These are phyloP conservation scores for Hyaloperonospora brassicae DNA, from an alignment of 352 stramenopile species.

Conservation along the genomic window DNA sequence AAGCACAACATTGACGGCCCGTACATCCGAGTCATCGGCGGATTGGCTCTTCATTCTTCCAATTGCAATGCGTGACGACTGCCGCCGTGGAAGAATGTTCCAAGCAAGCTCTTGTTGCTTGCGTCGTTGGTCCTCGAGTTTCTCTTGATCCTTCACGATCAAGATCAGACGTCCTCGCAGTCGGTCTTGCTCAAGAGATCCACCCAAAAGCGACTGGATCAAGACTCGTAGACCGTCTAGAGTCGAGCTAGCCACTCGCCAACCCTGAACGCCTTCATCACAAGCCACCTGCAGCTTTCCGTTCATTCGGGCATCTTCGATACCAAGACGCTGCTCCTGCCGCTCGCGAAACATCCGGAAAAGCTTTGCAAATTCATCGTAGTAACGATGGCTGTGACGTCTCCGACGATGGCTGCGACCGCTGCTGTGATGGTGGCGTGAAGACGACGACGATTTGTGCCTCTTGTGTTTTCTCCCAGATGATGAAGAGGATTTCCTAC, in stretches of 20 bases:
- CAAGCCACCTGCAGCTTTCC: constrained; percentile 24
- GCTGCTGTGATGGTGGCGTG: constrained; percentile 44
- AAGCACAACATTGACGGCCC: constrained; percentile 5
- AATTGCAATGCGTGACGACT: constrained; percentile 80
- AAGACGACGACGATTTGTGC: constrained; percentile 59
- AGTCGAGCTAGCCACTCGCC: constrained; percentile 66
- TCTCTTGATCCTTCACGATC: constrained; percentile 75
- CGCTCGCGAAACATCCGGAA: constrained; percentile 43
- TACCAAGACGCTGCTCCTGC: constrained; percentile 44
- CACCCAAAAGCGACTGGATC: constrained; percentile 43
- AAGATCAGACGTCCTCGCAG: constrained; percentile 63
- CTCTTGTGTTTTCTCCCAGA: constrained; percentile 63
- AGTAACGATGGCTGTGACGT: constrained; percentile 49
- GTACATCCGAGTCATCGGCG: constrained; percentile 43
- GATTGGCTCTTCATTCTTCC: constrained; percentile 66
- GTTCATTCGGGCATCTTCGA: constrained; percentile 50
- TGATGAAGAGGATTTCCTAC: constrained; percentile 50
- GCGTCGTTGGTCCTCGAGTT: constrained; percentile 45
- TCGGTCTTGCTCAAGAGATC: constrained; percentile 71
- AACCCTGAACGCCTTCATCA: constrained; percentile 47
- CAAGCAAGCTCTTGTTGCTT: constrained; percentile 68
- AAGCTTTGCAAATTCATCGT: constrained; percentile 65
- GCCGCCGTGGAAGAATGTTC: constrained; percentile 69
- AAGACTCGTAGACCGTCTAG: constrained; percentile 52
- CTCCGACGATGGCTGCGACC: constrained; percentile 44